phyloP scores from a whole-genome alignment of 257 asterid genomes.

The Henckelia pumila region DNA sequence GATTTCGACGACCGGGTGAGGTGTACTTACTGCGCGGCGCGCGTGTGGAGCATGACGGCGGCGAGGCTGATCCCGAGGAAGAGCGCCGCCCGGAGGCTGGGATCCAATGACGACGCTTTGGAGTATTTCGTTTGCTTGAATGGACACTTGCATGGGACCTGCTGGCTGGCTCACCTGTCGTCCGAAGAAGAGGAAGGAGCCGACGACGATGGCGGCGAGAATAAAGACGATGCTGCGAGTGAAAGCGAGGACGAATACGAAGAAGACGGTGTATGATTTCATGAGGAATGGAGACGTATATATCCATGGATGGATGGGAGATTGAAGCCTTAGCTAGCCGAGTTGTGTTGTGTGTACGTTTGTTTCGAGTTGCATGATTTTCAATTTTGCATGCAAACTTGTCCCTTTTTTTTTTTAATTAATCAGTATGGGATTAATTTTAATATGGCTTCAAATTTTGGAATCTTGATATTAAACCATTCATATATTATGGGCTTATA shows the following conservation, averaged over 20 bases:
- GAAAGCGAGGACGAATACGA: conserved; percentile 6
- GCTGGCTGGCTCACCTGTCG: conserved; percentile 72
- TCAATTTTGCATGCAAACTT: neutral
- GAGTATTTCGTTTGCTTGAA: conserved; percentile 84
- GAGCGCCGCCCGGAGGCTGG: conserved; percentile 69
- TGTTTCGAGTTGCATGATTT: neutral
- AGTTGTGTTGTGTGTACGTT: neutral
- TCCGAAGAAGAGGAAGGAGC: conserved; percentile 34
- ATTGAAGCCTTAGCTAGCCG: too few relatives aligned
- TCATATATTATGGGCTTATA: too few relatives aligned
- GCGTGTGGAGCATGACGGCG: conserved; percentile 90
- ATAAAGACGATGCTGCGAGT: neutral
- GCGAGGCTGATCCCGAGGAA: conserved; percentile 64
- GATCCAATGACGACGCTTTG: conserved; percentile 54
- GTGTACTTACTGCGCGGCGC: conserved; percentile 75
- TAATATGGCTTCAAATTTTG: too few relatives aligned
- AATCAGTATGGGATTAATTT: neutral
- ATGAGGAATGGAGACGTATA: too few relatives aligned
- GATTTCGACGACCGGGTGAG: conserved; percentile 47
- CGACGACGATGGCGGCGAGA: neutral
- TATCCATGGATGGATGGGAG: too few relatives aligned
- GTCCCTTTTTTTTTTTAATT: too few relatives aligned
- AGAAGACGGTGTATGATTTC: neutral
- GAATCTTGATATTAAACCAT: neutral
- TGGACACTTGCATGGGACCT: conserved; percentile 78